Conservation (phyloP, 768 basidiomycete genomes). For the Leucosporidium yakuticum region DNA sequence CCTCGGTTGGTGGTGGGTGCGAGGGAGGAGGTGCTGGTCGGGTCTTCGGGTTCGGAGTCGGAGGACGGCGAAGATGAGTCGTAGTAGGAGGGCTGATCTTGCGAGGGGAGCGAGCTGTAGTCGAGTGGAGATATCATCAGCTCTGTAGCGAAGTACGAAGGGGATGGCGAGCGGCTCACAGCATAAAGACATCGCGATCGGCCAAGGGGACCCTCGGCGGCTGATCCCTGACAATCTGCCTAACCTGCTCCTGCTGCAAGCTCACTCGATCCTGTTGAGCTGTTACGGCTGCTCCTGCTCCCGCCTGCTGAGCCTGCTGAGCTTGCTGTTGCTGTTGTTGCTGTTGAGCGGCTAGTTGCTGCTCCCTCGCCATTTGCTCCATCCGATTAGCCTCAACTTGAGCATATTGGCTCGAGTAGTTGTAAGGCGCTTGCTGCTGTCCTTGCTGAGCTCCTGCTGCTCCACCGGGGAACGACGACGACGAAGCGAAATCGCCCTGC, state of each 20-base stretch:
- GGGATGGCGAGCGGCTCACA: neutral
- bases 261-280: neutral
- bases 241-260: neutral
- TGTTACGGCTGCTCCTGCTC: neutral
- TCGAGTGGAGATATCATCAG: neutral
- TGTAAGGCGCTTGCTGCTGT: too few relatives aligned
- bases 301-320: neutral
- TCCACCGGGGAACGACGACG: too few relatives aligned
- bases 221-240: neutral
- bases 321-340: too few relatives aligned
- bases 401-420: too few relatives aligned
- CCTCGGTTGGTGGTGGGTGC: constrained; percentile 34
- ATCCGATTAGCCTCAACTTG: too few relatives aligned
- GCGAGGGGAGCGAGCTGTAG: constrained; percentile 30
- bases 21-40: neutral
- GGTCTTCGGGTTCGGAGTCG: neutral
- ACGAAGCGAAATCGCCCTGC: too few relatives aligned
- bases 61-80: constrained; percentile 2
- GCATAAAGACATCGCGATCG: constrained; percentile 9
- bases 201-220: neutral
- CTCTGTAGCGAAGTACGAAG: neutral
- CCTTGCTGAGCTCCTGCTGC: too few relatives aligned
- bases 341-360: too few relatives aligned
- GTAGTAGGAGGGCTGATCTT: constrained; percentile 32
- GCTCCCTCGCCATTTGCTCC: too few relatives aligned